A percentile compares a stretch with the other conserved stretches of the same genome.
These are phyloP conservation scores for Neurospora pannonica DNA, from an alignment of 495 filamentous ascomycete species.

Conservation along the genomic window DNA sequence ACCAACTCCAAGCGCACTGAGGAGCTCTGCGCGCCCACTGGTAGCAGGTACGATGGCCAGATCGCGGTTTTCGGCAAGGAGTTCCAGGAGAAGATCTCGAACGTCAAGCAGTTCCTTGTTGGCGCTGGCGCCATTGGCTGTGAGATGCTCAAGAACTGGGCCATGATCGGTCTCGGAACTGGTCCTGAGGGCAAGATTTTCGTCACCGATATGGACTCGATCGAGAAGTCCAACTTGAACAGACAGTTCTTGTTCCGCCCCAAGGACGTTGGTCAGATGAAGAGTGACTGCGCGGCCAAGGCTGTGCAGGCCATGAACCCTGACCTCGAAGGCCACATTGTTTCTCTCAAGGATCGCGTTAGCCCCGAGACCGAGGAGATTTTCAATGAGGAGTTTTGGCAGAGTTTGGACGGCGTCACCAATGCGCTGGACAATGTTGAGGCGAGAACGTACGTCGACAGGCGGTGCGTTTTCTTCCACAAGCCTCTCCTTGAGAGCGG, in stretches of 20 bases:
- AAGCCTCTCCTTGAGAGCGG: conserved; percentile 95
- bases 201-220: conserved; percentile 96
- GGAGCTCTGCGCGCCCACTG: conserved; percentile 74
- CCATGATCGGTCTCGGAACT: conserved; percentile 90
- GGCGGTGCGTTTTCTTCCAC: conserved; percentile 96
- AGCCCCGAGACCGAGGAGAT: conserved; percentile 86
- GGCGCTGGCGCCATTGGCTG: conserved; percentile 97
- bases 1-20: conserved; percentile 63
- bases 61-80: conserved; percentile 93
- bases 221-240: conserved; percentile 98
- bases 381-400: conserved; percentile 95
- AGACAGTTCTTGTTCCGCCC: conserved; percentile 93
- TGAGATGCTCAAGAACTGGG: conserved; percentile 99
- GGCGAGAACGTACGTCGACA: conserved; percentile 92
- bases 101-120: conserved; percentile 85
- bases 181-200: conserved; percentile 81
- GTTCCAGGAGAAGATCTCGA: conserved; percentile 86
- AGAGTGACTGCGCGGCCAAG: conserved; percentile 89
- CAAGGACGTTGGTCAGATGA: conserved; percentile 90
- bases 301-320: conserved; percentile 94
- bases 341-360: conserved; percentile 78
- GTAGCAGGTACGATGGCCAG: conserved; percentile 88
- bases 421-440: conserved; percentile 98
- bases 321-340: conserved; percentile 76
- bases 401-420: conserved; percentile 79